Percentiles rank a stretch among this genome's conserved stretches.
These are phyloP conservation scores for Apiospora arundinis DNA, from an alignment of 2,329 filamentous ascomycete species.

Conservation along the genomic window DNA sequence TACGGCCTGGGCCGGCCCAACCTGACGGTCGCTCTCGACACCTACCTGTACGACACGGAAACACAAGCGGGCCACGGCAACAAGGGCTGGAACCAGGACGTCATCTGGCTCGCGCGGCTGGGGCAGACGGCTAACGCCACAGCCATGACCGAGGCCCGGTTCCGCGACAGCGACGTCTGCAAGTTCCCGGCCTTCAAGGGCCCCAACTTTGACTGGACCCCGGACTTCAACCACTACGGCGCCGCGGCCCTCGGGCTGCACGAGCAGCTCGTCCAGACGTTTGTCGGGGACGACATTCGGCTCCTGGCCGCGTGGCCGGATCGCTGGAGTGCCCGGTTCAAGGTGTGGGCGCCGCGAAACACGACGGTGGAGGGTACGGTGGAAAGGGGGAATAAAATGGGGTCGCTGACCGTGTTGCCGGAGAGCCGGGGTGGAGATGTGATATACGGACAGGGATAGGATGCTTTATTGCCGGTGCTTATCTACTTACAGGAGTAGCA, in stretches of 20 bases:
- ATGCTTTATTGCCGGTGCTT: too few relatives aligned
- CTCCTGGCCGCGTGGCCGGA: slow-evolving; percentile 17
- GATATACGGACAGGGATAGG: slow-evolving; percentile 14
- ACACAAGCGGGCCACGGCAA: slow-evolving; percentile 18
- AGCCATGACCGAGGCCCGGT: slow-evolving; percentile 18
- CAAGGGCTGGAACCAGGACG: slow-evolving; percentile 22
- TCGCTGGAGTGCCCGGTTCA: slow-evolving; percentile 16
- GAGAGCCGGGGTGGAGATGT: slow-evolving; percentile 4
- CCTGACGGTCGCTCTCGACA: slow-evolving; percentile 18
- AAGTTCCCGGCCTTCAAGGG: slow-evolving; percentile 21
- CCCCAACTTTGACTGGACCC: slow-evolving; percentile 19
- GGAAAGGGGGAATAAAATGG: background rate
- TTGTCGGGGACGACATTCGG: slow-evolving; percentile 12
- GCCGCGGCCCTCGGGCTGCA: slow-evolving; percentile 19
- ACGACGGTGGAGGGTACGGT: slow-evolving; percentile 7
- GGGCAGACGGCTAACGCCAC: slow-evolving; percentile 11
- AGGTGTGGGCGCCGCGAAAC: slow-evolving; percentile 19
- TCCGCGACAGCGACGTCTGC: slow-evolving; percentile 21
- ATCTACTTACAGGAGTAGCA: background rate
- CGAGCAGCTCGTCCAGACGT: slow-evolving; percentile 20
- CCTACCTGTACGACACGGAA: slow-evolving; percentile 21
- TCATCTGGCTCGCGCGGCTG: slow-evolving; percentile 22
- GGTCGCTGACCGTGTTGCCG: background rate
- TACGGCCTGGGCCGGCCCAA: slow-evolving; percentile 20
- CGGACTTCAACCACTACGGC: slow-evolving; percentile 18